Base-by-base conservation (phyloP, 768 basidiomycete species). In the Russula abietina region DNA sequence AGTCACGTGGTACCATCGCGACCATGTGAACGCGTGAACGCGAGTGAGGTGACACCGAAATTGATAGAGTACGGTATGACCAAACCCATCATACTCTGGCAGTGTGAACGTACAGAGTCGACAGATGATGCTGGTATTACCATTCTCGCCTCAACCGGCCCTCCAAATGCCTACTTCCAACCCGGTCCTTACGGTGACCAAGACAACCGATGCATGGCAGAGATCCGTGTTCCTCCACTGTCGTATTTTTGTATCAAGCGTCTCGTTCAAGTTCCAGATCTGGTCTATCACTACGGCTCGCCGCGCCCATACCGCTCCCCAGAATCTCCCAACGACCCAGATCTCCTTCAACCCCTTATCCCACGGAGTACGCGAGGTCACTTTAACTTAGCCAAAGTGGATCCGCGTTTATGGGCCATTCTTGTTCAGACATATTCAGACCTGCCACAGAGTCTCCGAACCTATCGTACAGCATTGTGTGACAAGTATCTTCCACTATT, bases 331-430 rank as follows among this genome's bases (percentile, higher is more conserved):
- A 41, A 45, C 1, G 67, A 68, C 24, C 72, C 69, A 53, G 73
- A 78, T 57, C 69, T 79, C 51, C 70, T 80, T n/a, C 72, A 71
- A 30, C 75, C 77, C 10, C 73, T 83, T 49, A 73, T 81, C 32
- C 79, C 79, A 4, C 64, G 65, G 36, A 57, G 16, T 55, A 45
- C 10, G 22, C 48, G 57, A 8, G 61, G 64, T 22, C 39, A 65
- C 54, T 32, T 69, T 17, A 43, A 66, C 24, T 57, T 71, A 53
- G 52, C 69, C 33, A 57, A 65, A 0, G 70, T 81, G 1, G 81
- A 87, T 66, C 86, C 88, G 2, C 75, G 78, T 12, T 73, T 87
- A 16, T 90, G 88, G 87, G 82, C 79, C 0, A 74, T 80, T 22
- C 61, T 91, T 48, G 75, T 80, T 5, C 89, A 89, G 68, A 68